Evolutionary conservation across 345 rosid species (phyloP), one percentile per base, ranked within the genome.

Genomic region (Kandelia obovata): DNA sequence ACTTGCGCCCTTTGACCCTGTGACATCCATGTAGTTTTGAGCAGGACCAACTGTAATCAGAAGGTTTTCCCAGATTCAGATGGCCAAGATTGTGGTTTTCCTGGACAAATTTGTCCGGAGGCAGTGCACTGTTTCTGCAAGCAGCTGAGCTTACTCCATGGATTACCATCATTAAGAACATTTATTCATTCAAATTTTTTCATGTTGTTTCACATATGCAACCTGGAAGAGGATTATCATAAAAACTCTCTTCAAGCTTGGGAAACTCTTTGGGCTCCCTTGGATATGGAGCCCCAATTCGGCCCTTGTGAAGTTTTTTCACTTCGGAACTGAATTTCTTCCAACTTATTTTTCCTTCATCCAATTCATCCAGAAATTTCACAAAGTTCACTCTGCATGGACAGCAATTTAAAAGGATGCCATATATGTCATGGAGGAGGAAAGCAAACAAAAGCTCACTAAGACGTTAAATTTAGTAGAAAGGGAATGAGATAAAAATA

Each of bases 231-330:
- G 98, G 98, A 79, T 94, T 91, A 1, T 92, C 92, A 5, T 82
- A 89, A 65, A 94, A 94, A 73, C 95, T 94, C 79, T 94, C 98
- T 77, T 93, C 97, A 58, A 91, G 83, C 75, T 89, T 93, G 0
- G 98, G 97, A 67, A 89, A 83, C 72, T 91, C 96, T 47, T 97
- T 97, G 2, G 77, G 68, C 81, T 85, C 89, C 70, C 97, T 85
- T 49, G 26, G 68, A 78, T 83, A 88, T 8, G 97, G 98, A 61
- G 80, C 91, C 73, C 98, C 98, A 27, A 51, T 68, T 77, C 86
- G 84, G 65, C 87, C 84, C 78, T 67, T 70, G 82, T 94, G 95
- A 66, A 91, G 92, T 80, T 89, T 83, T 84, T 84, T 86, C 73
- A 88, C 97, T 80, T 88, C 75, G 20, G 95, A 84, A 64, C 92